phyloP scores from a whole-genome alignment of 2,329 filamentous ascomycete species.

The Aspergillus viridinutans region DNA sequence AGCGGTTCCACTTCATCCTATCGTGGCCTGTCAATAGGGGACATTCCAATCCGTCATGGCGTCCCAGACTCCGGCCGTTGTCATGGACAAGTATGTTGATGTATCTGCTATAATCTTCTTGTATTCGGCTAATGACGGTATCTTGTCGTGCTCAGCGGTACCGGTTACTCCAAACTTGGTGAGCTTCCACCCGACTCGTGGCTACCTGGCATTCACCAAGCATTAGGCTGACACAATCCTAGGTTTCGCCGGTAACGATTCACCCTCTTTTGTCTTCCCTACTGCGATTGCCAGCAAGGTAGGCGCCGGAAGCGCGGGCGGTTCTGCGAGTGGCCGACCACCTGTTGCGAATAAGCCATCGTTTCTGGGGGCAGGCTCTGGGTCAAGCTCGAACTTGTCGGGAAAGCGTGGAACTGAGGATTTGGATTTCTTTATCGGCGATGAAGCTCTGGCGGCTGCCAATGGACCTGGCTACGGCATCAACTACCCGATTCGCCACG shows the following conservation, averaged over 20 bases:
- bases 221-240: conserved; percentile 32
- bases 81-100: conserved; percentile 98
- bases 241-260: conserved; percentile 99
- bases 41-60: conserved; percentile 61
- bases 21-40: not conserved
- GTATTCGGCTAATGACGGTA: conserved; percentile 33
- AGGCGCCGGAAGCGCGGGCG: conserved; percentile 61
- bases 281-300: conserved; percentile 97
- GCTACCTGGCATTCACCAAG: conserved; percentile 7
- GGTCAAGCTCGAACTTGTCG: conserved; percentile 75
- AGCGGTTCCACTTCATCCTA: not conserved
- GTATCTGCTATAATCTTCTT: conserved; percentile 7
- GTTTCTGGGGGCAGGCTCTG: conserved; percentile 87
- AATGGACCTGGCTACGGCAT: conserved; percentile 89
- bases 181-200: conserved; percentile 31
- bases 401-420: conserved; percentile 95
- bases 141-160: conserved; percentile 65
- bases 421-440: conserved; percentile 97
- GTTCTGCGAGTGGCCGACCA: conserved; percentile 80
- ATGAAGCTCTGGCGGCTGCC: conserved; percentile 83
- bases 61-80: conserved; percentile 99
- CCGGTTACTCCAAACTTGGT: conserved; percentile 99
- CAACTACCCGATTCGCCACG: conserved; percentile 96
- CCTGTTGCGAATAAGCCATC: conserved; percentile 92
- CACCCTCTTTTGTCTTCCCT: conserved; percentile 97